Base-by-base conservation (phyloP, 2,329 filamentous ascomycete genomes). In the Orbilia oligospora region DNA sequence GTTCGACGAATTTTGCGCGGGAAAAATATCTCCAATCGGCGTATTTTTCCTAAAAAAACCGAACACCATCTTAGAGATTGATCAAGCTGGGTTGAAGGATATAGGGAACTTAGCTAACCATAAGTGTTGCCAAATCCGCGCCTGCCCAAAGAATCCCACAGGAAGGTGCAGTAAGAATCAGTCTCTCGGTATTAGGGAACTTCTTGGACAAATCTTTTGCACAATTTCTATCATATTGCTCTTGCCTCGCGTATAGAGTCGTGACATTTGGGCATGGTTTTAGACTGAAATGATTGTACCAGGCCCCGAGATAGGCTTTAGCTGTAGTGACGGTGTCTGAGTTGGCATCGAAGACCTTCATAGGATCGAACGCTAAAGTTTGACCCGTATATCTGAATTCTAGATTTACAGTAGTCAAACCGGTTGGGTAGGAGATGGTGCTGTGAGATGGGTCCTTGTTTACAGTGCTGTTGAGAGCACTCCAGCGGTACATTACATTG, bases 191-290 rank as follows among this genome's bases (percentile, higher is more conserved):
- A 24, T 78, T 78, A 8, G 75, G 75, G 18, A 78, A 78, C 27
- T 72, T 72, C 9, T 12, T 30, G 10, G 18, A 10, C 22, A 65
- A 6, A 5, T 72, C 14, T 18, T 48, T 44, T 1, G 27, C 44
- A 10, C 51, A n/a, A 16, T 0, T 1, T 14, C 2, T 18, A 4
- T 78, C 61, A n/a, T 14, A 48, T 33, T 6, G 6, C 1, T 64
- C 55, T 1, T 78, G 75, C 1, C 36, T 10, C 12, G 27, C 30
- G 24, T 33, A 48, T 1, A 78, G 27, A 2, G 63, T 72, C 20
- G 46, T 71, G 51, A 78, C 75, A 0, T 78, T 78, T 8, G 53
- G 63, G 14, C 75, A 78, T 1, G 44, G 51, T 18, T n/a, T 48
- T 18, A 72, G 12, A 16, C 61, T 68, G 64, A 72, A 72, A 30